Evolutionary conservation across 1,139 yeast species (phyloP), one percentile per base, ranked within the genome.

Genomic region (Arxiozyma heterogenica): DNA sequence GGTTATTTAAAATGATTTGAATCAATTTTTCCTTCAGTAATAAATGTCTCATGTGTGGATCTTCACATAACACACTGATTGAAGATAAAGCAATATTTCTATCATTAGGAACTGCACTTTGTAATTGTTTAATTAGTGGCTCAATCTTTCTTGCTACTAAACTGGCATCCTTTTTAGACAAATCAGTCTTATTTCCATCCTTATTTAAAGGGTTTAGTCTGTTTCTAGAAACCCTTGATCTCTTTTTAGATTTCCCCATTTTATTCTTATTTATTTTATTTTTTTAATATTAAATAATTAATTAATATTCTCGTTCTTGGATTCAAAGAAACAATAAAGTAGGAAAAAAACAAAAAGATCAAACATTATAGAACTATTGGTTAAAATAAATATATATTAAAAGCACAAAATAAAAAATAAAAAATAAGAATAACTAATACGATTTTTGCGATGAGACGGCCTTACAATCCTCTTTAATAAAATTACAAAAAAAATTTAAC

Each of bases 201-300:
- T 50, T 51, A 58, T 64, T 48, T 41, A 77, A 61, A 15, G 85
- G 87, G 60, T 81, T 80, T 47, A 71, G 69, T 63, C 86, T 75
- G 21, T 79, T 74, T 56, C 72, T 74, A 25, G 84, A 77, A 54
- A 79, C 77, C 73, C 81, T 84, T 53, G 84, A 82, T 64, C 81
- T 82, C 69, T 81, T 83, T 75, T 83, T 85, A 50, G 86, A 79
- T 70, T 86, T 86, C 54, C 87, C 94, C 95, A 86, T 86, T 51
- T 25, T 43, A 17, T 43, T 23, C n/a, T n/a, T n/a, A n/a, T n/a
- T n/a, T n/a, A n/a, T n/a, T n/a, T n/a, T n/a, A n/a, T n/a, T n/a
- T n/a, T n/a, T n/a, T n/a, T n/a, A n/a, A n/a, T n/a, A n/a, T n/a
- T n/a, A n/a, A n/a, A 27, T 27, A 6, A 27, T 27, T 27, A 27